Conservation (phyloP, 2,329 filamentous ascomycete species). For the Aspergillus caelatus region DNA sequence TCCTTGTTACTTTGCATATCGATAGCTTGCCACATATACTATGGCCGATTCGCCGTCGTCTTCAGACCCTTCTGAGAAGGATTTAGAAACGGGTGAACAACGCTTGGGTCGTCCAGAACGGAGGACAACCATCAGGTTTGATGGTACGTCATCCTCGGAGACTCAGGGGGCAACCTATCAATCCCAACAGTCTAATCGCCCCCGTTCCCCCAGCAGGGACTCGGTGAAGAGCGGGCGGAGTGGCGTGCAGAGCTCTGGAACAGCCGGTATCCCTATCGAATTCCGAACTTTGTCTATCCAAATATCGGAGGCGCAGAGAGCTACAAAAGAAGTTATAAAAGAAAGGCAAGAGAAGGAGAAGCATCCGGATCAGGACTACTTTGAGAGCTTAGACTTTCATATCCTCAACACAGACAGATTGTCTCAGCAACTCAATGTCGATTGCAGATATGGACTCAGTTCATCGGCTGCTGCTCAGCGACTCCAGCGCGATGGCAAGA, state of each 20-base stretch:
- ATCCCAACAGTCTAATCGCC: constrained; percentile 17
- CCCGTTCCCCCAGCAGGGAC: constrained; percentile 26
- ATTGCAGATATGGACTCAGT: constrained; percentile 62
- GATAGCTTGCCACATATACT: neutral
- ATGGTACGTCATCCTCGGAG: constrained; percentile 14
- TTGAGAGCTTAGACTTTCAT: constrained; percentile 70
- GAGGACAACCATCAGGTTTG: constrained; percentile 24
- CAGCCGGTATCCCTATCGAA: constrained; percentile 37
- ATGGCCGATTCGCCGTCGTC: neutral
- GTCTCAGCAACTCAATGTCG: constrained; percentile 62
- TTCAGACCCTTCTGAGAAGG: constrained; percentile 2
- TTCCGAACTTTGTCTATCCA: constrained; percentile 44
- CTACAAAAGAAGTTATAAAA: constrained; percentile 29
- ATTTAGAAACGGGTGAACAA: constrained; percentile 2
- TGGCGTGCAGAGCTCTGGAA: constrained; percentile 14
- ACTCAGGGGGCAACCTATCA: constrained; percentile 20
- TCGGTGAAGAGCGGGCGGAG: constrained; percentile 19
- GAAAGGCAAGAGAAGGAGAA: constrained; percentile 26
- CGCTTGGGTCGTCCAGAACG: constrained; percentile 18
- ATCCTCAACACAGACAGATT: constrained; percentile 60
- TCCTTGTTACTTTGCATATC: neutral
- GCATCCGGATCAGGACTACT: constrained; percentile 49
- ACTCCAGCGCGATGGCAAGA: constrained; percentile 66
- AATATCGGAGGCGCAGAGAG: constrained; percentile 41
- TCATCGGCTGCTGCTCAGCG: constrained; percentile 59